A percentile compares a stretch with the other conserved stretches of the same genome.
These are phyloP conservation scores for Royoungia palumana DNA, from an alignment of 768 basidiomycete genomes.

Conservation along the genomic window DNA sequence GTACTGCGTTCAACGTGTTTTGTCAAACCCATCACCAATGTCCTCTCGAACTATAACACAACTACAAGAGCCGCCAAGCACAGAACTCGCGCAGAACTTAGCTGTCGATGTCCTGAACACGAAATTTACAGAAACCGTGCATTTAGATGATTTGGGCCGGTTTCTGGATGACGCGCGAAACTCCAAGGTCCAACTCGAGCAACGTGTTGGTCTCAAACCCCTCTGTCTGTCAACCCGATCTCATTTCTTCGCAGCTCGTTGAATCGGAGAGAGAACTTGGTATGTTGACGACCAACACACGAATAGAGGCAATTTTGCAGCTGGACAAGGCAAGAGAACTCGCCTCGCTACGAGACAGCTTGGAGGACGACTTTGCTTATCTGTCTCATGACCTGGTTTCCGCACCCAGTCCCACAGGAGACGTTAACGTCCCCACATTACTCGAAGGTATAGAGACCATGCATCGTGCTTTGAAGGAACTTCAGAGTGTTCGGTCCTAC, in stretches of 20 bases:
- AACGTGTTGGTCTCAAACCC: conserved; percentile 41
- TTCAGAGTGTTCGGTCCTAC: conserved; percentile 74
- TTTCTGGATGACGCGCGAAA: conserved; percentile 42
- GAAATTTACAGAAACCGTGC: conserved; percentile 45
- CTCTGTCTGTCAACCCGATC: conserved; percentile 8
- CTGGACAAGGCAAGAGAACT: conserved; percentile 68
- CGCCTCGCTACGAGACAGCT: conserved; percentile 69
- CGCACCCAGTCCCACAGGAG: conserved; percentile 40
- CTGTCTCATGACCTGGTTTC: conserved; percentile 65
- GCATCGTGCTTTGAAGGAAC: conserved; percentile 72
- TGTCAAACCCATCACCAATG: conserved; percentile 25
- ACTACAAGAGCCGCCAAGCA: conserved; percentile 49
- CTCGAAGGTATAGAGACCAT: conserved; percentile 80
- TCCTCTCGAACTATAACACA: conserved; percentile 44
- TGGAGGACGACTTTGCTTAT: conserved; percentile 73
- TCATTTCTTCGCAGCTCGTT: conserved; percentile 50
- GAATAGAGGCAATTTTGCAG: conserved; percentile 43
- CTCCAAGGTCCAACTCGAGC: conserved; percentile 39
- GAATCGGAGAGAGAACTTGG: conserved; percentile 50
- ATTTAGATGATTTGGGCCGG: conserved; percentile 47
- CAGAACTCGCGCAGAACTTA: conserved; percentile 34
- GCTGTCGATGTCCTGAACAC: conserved; percentile 41
- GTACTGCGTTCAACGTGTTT: not conserved
- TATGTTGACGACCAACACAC: conserved; percentile 46
- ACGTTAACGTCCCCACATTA: conserved; percentile 55